These are phyloP conservation scores for Calonectria pseudoturangicola DNA, from an alignment of 2,329 filamentous ascomycete genomes.

Conservation along the genomic window DNA sequence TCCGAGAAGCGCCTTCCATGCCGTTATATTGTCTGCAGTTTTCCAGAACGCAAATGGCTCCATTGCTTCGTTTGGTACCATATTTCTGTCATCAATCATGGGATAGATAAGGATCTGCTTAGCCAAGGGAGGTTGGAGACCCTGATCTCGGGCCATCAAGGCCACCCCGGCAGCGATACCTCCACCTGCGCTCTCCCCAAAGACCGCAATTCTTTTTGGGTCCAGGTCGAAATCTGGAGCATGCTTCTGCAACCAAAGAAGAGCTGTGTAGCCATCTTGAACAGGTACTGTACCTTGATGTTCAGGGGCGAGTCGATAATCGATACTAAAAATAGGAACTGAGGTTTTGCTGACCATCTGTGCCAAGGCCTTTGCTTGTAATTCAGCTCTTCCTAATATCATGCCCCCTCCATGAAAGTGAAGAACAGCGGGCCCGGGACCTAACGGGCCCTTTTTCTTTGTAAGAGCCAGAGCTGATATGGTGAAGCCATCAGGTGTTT, in stretches of 20 bases:
- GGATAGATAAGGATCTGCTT: constrained; percentile 44
- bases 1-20: constrained; percentile 45
- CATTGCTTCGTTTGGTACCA: constrained; percentile 12
- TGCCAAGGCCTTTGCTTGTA: too few relatives aligned
- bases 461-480: too few relatives aligned
- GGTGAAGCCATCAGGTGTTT: too few relatives aligned
- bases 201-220: constrained; percentile 35
- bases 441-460: too few relatives aligned
- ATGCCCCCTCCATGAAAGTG: too few relatives aligned
- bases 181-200: constrained; percentile 46
- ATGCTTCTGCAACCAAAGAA: constrained; percentile 39
- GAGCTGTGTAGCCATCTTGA: constrained; percentile 43
- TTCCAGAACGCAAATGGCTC: constrained; percentile 41
- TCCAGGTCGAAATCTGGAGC: constrained; percentile 40
- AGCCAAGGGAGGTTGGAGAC: constrained; percentile 39
- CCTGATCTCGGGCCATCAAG: constrained; percentile 42
- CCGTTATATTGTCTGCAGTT: constrained; percentile 32
- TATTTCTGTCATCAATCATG: constrained; percentile 43
- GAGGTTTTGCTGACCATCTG: constrained; percentile 8
- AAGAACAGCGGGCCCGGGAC: too few relatives aligned
- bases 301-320: constrained; percentile 50
- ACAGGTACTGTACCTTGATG: constrained; percentile 33
- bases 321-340: constrained; percentile 41
- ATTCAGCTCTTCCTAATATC: too few relatives aligned
- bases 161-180: constrained; percentile 39